Evolutionary conservation across 805 yeast genomes (phyloP), one percentile per base, ranked within the genome.

Genomic region (Nakazawaea ishiwadae): DNA sequence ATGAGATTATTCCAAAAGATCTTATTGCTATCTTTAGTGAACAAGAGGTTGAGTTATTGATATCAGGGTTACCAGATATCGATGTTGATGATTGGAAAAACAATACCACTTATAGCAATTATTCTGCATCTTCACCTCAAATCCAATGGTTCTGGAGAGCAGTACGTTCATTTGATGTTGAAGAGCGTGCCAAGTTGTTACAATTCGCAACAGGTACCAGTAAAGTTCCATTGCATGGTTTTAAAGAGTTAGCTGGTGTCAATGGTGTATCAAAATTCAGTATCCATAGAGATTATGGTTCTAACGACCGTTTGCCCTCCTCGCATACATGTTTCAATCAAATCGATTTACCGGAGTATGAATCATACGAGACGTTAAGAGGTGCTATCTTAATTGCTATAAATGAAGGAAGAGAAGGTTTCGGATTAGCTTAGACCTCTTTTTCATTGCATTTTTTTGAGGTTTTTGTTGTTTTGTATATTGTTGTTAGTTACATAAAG

Each of bases 131-230:
- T 2, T 85, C 95, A 2, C 79, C 86, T 23, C 97, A 90, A 56
- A 81, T 93, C 43, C 89, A 84, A 55, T 91, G 97, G 86, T 93
- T 93, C 65, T 93, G 99, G 99, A 73, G 97, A 56, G 96, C 97
- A 1, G 96, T 93, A 11, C 78, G 88, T 53, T 86, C 97, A 1
- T 93, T 93, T 63, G 96, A 88, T 54, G 76, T 75, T 14, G 99
- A 93, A 58, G 97, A 93, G 57, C 73, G 96, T 37, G 99, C 99
- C 7, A 90, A 89, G 56, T 65, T 93, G 49, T 66, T 93, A 44
- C 99, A 93, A 58, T 93, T 93, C 68, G 91, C 95, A 1, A 93
- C 99, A 0, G 99, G 99, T 46, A 91, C 99, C 0, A 82, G 95
- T 47, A 89, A 90, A 60, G 98, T 93, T 7, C 99, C 99, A 18